Base-by-base conservation (phyloP, 305 asterid genomes). In the Fraxinus nigra region DNA sequence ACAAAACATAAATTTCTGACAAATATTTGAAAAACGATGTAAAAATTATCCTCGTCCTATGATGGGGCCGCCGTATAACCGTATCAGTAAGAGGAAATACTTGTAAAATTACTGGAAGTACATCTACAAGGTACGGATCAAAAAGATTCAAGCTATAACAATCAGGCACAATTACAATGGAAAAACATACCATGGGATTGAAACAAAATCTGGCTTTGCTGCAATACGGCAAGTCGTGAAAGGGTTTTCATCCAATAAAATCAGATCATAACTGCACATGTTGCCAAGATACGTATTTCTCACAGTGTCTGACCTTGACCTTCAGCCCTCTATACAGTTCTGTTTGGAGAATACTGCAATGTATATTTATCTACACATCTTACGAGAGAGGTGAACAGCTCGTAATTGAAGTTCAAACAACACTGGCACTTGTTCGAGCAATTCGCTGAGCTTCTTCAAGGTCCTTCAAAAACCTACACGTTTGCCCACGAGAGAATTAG, bases 371-470 rank as follows among this genome's bases (percentile, higher is more conserved):
- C 81, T 83, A 82, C 85, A 84, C 63, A 34, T 72, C 79, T 82
- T 73, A 35, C 38, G 33, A 4, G 51, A 70, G 75, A 51, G 73
- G 78, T 46, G 79, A 80, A 63, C 63, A 5, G 46, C 24, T 20
- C 20, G 34, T 70, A 46, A 18, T 56, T 10, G 33, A 78, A 70
- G 56, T 80, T 92, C 90, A 95, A 73, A 89, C 84, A 85, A 89
- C 69, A 76, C 87, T 90, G 26, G 89, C 87, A 89, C 88, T 94
- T 54, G 91, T 84, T 80, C 99, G 90, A 67, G 92, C 88, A 78
- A 92, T 88, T 89, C 97, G 86, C 86, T 92, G 97, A 48, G 98
- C 97, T 91, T 96, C 99, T 91, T 96, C 98, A 61, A 96, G 98
- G 86, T 96, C 98, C 90, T 85, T 91, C 84, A 96, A 82, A 83